Evolutionary conservation across 495 filamentous ascomycete species (phyloP).

Genomic region (Aspergillus ellipticus): DNA sequence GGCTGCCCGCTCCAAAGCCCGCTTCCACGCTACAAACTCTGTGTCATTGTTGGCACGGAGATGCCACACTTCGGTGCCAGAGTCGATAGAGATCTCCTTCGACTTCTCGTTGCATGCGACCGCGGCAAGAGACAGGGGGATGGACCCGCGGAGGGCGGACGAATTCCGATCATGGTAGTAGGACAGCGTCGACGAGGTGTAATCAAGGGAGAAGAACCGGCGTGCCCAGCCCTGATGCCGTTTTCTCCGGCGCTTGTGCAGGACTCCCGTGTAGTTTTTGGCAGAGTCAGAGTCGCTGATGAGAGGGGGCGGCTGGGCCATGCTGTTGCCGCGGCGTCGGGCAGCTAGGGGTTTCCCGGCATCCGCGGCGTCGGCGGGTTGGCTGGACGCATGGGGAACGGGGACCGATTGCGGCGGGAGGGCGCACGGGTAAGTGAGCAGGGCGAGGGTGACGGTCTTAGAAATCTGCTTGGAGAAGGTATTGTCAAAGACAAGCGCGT

Average conservation of each 20-base stretch:
- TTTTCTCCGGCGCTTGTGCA: constrained; percentile 88
- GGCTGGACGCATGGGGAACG: constrained; percentile 51
- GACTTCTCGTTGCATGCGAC: constrained; percentile 82
- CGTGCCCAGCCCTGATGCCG: constrained; percentile 89
- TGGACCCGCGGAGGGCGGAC: constrained; percentile 82
- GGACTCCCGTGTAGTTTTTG: constrained; percentile 65
- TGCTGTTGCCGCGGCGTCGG: constrained; percentile 35
- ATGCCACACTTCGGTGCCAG: constrained; percentile 96
- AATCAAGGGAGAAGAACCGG: constrained; percentile 93
- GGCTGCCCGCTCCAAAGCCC: constrained; percentile 79
- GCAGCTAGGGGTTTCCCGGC: constrained; percentile 26
- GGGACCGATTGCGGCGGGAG: constrained; percentile 75
- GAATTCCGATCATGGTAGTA: constrained; percentile 95
- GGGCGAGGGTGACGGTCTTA: constrained; percentile 90
- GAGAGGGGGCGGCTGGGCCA: constrained; percentile 24
- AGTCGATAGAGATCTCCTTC: constrained; percentile 93
- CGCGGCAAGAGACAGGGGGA: constrained; percentile 85
- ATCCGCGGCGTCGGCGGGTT: constrained; percentile 36
- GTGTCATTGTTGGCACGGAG: constrained; percentile 74
- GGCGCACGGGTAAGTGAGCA: constrained; percentile 87
- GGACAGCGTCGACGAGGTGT: constrained; percentile 81
- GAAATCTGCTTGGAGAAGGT: constrained; percentile 95
- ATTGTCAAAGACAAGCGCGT: constrained; percentile 96
- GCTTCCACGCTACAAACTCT: constrained; percentile 84
- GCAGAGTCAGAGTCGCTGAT: constrained; percentile 21